Evolutionary conservation across 2,329 filamentous ascomycete genomes (phyloP).

Genomic region (Diaporthe vexans): DNA sequence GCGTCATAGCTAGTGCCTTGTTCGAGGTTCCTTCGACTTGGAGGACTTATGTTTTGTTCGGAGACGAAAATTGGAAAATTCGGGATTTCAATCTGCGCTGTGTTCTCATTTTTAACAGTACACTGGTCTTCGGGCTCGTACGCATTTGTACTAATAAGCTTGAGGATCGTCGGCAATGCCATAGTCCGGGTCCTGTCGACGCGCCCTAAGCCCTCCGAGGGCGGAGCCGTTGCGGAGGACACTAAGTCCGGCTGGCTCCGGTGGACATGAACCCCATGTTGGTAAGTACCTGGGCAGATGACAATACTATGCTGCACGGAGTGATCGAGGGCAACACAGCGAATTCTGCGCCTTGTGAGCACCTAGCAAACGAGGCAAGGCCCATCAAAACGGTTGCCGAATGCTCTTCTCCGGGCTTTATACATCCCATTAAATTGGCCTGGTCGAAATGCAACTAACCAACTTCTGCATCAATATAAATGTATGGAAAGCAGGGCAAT

Average conservation of each 20-base stretch:
- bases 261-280: no score
- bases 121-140: not conserved
- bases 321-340: not conserved
- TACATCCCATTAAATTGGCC: not conserved
- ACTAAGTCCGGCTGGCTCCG: not conserved
- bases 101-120: not conserved
- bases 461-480: no score
- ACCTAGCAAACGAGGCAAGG: no score
- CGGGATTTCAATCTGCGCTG: not conserved
- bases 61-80: no score
- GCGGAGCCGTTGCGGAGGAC: slow-evolving; percentile 27
- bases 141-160: not conserved
- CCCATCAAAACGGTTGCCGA: no score
- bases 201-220: slow-evolving; percentile 12
- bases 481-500: not conserved
- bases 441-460: not conserved
- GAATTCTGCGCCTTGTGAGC: not conserved
- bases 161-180: not conserved
- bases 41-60: not conserved
- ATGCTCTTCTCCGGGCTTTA: no score
- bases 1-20: not conserved
- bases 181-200: not conserved
- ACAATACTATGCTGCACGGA: not conserved
- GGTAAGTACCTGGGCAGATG: not conserved
- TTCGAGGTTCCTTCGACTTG: no score